Conservation (phyloP, 2,329 filamentous ascomycete genomes). For the Aquanectria penicillioides region DNA sequence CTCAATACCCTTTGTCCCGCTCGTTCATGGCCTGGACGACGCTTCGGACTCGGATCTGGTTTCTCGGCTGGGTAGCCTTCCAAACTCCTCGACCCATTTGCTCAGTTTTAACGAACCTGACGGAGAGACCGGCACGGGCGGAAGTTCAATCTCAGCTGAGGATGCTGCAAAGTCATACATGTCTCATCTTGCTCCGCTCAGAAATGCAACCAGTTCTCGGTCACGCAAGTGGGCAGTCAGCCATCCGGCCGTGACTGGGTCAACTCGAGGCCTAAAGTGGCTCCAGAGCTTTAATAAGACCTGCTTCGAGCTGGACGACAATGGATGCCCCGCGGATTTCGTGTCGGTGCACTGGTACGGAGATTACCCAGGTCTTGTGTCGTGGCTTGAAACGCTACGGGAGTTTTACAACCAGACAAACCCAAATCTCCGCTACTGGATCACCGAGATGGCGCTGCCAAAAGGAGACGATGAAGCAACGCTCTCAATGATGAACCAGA, state of each 20-base stretch:
- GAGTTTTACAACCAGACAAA: constrained; percentile 47
- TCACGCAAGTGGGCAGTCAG: constrained; percentile 50
- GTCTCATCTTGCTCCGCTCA: constrained; percentile 48
- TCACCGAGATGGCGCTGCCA: constrained; percentile 53
- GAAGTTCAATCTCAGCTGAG: constrained; percentile 49
- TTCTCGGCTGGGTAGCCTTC: constrained; percentile 40
- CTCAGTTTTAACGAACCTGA: constrained; percentile 56
- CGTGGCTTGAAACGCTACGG: constrained; percentile 48
- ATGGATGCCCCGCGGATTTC: constrained; percentile 53
- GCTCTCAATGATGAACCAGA: constrained; percentile 53
- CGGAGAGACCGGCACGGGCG: constrained; percentile 50
- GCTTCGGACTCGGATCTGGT: constrained; percentile 41
- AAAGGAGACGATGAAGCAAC: constrained; percentile 47
- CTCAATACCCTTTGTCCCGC: constrained; percentile 48
- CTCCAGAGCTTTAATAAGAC: constrained; percentile 51
- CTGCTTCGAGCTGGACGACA: constrained; percentile 50
- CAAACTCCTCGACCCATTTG: constrained; percentile 49
- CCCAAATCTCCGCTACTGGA: constrained; percentile 44
- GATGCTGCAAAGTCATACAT: constrained; percentile 52
- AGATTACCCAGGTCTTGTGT: constrained; percentile 46
- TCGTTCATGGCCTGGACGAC: constrained; percentile 50
- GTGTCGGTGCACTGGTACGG: constrained; percentile 55
- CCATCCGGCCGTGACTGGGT: constrained; percentile 54
- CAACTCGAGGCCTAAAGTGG: constrained; percentile 50
- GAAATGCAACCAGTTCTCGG: constrained; percentile 30